Conservation (phyloP, 2,329 filamentous ascomycete genomes). For the Aspergillus eucalypticola region DNA sequence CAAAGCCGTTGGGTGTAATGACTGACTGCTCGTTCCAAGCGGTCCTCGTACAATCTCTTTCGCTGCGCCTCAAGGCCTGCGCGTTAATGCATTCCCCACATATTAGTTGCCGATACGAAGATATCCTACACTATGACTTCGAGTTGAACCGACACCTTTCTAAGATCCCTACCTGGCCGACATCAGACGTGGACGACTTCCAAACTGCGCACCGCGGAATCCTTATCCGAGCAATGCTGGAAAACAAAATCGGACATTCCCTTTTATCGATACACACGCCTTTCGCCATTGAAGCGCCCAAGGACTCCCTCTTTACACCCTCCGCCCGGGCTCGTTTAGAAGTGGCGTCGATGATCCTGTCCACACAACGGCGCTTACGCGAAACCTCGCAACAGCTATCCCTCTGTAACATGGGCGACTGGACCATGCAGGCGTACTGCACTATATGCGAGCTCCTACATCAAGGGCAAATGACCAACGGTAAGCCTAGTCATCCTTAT, state of each 20-base stretch:
- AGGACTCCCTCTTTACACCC: conserved; percentile 35
- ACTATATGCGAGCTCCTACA: conserved; percentile 42
- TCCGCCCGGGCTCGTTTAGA: conserved; percentile 40
- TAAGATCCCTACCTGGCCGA: conserved; percentile 36
- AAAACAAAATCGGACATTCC: conserved; percentile 37
- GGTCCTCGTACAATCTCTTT: conserved; percentile 31
- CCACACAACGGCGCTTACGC: conserved; percentile 37
- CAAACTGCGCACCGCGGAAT: conserved; percentile 29
- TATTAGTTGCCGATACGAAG: conserved; percentile 42
- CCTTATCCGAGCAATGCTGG: conserved; percentile 37
- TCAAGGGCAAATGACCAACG: conserved; percentile 21
- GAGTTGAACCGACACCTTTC: conserved; percentile 38
- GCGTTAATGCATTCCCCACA: conserved; percentile 39
- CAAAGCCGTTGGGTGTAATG: conserved; percentile 31
- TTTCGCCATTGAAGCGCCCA: conserved; percentile 38
- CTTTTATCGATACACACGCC: conserved; percentile 43
- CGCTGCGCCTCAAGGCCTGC: conserved; percentile 35
- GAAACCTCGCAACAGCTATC: conserved; percentile 36
- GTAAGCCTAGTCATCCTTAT: conserved; percentile 19
- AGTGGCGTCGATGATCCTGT: conserved; percentile 39
- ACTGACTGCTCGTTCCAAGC: conserved; percentile 43
- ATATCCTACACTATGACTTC: conserved; percentile 42
- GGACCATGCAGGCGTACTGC: conserved; percentile 39
- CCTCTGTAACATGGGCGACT: conserved; percentile 38
- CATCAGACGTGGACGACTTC: conserved; percentile 20